phyloP scores from a whole-genome alignment of 2,329 filamentous ascomycete genomes.

The Coleophoma cylindrospora region DNA sequence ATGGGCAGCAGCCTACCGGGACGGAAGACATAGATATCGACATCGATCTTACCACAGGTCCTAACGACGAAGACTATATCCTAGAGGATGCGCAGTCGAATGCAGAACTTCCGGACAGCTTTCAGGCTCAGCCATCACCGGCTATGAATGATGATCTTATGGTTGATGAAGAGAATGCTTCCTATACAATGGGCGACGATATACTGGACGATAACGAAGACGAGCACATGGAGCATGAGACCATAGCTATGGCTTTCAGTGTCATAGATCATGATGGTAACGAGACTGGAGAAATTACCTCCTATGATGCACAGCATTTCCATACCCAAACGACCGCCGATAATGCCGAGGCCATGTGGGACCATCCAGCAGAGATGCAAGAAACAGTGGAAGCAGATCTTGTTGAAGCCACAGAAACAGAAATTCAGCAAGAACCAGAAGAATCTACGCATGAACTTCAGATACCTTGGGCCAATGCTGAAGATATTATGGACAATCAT shows the following conservation, averaged over 20 bases:
- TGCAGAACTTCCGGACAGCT: constrained; percentile 31
- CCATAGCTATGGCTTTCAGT: constrained; percentile 9
- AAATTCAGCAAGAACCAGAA: too few species aligned
- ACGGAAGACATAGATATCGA: constrained; percentile 55
- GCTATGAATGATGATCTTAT: constrained; percentile 40
- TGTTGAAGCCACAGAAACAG: too few species aligned
- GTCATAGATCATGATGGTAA: background rate
- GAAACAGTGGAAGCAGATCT: too few species aligned
- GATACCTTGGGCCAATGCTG: too few species aligned
- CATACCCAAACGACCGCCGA: background rate
- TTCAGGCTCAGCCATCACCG: constrained; percentile 25
- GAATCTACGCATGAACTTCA: too few species aligned
- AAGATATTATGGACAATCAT: too few species aligned
- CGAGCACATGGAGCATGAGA: constrained; percentile 16
- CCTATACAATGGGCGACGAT: constrained; percentile 31
- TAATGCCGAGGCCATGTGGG: constrained; percentile 1
- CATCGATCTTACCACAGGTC: constrained; percentile 41
- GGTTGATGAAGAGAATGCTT: constrained; percentile 34
- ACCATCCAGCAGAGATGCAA: background rate
- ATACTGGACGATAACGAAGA: constrained; percentile 15
- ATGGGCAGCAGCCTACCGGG: constrained; percentile 25
- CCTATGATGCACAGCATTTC: background rate
- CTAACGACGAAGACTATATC: constrained; percentile 48
- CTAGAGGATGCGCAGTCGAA: constrained; percentile 42
- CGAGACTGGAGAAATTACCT: constrained; percentile 1